Evolutionary conservation across 139 green algal genomes (phyloP), one percentile per base, ranked within the genome.

Genomic region (Coccomyxa sp.): DNA sequence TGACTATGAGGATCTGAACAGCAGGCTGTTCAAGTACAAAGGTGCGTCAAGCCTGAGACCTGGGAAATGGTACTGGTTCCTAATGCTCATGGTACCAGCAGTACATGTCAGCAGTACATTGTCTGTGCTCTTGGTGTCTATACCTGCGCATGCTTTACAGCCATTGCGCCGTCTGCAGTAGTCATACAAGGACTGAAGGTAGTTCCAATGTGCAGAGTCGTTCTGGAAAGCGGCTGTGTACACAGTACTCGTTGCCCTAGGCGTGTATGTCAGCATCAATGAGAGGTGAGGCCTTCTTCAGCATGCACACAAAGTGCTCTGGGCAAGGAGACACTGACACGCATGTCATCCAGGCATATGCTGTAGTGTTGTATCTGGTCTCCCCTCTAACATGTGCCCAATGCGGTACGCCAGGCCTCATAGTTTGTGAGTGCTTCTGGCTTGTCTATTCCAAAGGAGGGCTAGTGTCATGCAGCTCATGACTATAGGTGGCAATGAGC

Each of bases 151-250:
- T n/a, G n/a, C n/a, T n/a, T n/a, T n/a, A n/a, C n/a, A n/a, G n/a
- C n/a, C n/a, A n/a, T n/a, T n/a, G n/a, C n/a, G n/a, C n/a, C n/a
- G n/a, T n/a, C n/a, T n/a, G n/a, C n/a, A 29, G 44, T 58, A 12
- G 16, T 12, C 44, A 29, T 58, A 58, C 44, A 58, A 12, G 12
- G 44, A 58, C 44, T 58, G 44, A 16, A 12, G 27, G 64, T 36
- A 37, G 64, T 71, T 22, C 0, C 36, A 34, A 2, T 1, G 8
- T 76, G 64, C 70, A 82, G 78, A 82, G 54, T 82, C 78, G 4
- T 31, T 33, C 33, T 82, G 78, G 78, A 82, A 82, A 54, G 54
- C 72, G 29, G 7, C 39, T 1, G n/a, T 78, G 6, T 82, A 82
- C 31, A 14, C 34, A 7, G 41, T 38, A 37, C 36, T 82, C 8